Base-by-base conservation (phyloP, 2,329 filamentous ascomycete species). In the Cyphellophora attinorum region DNA sequence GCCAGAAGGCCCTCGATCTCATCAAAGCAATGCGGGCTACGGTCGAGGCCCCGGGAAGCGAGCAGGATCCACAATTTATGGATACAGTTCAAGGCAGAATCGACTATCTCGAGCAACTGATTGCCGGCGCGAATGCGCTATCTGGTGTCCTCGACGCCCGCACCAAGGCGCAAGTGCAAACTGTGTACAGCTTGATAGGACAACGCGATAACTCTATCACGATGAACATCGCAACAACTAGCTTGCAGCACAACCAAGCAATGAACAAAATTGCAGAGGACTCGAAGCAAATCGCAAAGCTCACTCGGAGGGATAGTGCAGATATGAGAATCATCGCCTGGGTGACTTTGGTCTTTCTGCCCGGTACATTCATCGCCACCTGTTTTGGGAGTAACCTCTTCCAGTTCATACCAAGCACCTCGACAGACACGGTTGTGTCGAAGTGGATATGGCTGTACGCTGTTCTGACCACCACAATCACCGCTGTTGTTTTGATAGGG, bases 271-370 rank as follows among this genome's bases (percentile, higher is more conserved):
- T 37, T 19, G 39, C 39, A 6, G 36, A 34, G 28, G 39, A 42
- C 19, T 39, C 39, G 4, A 31, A 34, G 12, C 19, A 36, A 12
- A 27, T 39, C 18, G 39, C 39, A 11, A 19, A 39, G 8, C 27
- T 42, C 21, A 51, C 49, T 2, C 41, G 49, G 34, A 41, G 48
- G 19, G 56, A 59, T 31, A 56, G 54, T 34, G 46, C 51, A 2
- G 51, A 54, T 5, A 61, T 64, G 56, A 54, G 57, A 30, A 55
- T 54, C 3, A 55, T 64, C 11, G 56, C 60, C 1, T 44, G 60
- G 2, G 48, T 64, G 35, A 62, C 58, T 23, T 58, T 62, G 44
- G 39, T 55, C 2, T 64, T 63, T 39, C 53, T 62, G 2, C 61
- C 61, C 2, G 58, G 53, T 0, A 61, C 58, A 10, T 63, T 62